Conservation (phyloP, 106 monocot genomes). For the Dioscorea zingiberensis region DNA sequence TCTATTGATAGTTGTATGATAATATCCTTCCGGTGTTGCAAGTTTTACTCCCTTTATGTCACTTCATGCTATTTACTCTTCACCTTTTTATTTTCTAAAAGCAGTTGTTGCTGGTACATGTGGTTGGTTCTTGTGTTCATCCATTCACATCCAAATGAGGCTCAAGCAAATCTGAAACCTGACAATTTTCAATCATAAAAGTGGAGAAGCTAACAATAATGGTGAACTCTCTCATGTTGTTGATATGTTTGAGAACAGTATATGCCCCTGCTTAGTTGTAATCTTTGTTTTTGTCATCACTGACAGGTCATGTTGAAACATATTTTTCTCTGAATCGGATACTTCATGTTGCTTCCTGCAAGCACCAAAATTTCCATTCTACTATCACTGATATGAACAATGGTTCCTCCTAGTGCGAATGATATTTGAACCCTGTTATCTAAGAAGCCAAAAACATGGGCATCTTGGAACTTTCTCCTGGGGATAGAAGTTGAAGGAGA, state of each 20-base stretch:
- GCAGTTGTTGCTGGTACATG: conserved; percentile 33
- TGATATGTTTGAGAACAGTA: no score
- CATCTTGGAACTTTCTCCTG: conserved; percentile 46
- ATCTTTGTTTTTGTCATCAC: no score
- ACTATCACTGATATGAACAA: not conserved
- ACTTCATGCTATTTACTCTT: not conserved
- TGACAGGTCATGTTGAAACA: conserved; percentile 14
- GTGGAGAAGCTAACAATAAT: conserved; percentile 11
- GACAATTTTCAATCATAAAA: conserved; percentile 6
- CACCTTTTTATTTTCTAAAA: conserved; percentile 4
- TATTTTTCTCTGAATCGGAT: conserved; percentile 2
- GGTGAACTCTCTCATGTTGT: conserved; percentile 20
- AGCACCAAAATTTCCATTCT: not conserved
- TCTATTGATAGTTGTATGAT: not conserved
- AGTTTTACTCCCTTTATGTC: not conserved
- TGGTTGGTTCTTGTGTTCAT: conserved; percentile 38
- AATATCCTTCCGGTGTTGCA: not conserved
- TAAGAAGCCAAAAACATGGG: conserved; percentile 27
- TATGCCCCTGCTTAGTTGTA: no score
- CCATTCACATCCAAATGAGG: conserved; percentile 63
- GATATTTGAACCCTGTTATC: conserved; percentile 33
- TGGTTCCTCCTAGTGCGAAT: not conserved
- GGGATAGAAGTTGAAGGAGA: conserved; percentile 99
- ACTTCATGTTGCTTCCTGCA: conserved; percentile 2
- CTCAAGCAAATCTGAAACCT: conserved; percentile 21